Evolutionary conservation across 148 eudicot genomes (phyloP).

Genomic region (Tetragonia tetragonoides): DNA sequence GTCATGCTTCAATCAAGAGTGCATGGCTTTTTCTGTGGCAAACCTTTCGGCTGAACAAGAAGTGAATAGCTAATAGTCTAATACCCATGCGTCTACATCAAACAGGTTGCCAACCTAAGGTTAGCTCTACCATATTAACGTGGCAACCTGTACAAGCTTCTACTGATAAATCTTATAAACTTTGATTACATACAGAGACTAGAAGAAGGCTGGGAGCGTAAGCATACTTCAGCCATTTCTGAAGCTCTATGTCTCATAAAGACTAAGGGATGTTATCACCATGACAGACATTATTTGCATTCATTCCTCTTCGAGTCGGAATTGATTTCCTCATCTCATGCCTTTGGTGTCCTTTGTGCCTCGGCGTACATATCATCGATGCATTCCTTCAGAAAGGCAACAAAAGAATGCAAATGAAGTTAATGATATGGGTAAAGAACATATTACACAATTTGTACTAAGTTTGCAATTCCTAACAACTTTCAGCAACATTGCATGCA

Average conservation of each 20-base stretch:
- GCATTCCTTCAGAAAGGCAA: constrained; percentile 37
- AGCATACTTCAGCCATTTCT: neutral
- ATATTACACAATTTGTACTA: neutral
- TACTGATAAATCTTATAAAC: neutral
- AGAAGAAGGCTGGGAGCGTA: neutral
- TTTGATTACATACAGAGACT: constrained; percentile 8
- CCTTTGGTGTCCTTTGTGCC: constrained; percentile 53
- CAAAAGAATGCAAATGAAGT: neutral
- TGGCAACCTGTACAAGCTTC: neutral
- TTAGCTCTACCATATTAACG: too few relatives aligned
- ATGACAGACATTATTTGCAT: neutral
- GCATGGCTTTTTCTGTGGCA: too few relatives aligned
- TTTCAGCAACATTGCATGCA: neutral
- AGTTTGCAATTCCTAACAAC: neutral
- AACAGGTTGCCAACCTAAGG: too few relatives aligned
- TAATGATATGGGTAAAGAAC: neutral
- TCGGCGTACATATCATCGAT: constrained; percentile 64
- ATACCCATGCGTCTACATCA: too few relatives aligned
- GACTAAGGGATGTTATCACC: neutral
- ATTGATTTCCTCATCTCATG: constrained; percentile 9
- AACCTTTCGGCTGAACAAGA: too few relatives aligned
- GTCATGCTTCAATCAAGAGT: too few relatives aligned
- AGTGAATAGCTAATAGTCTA: too few relatives aligned
- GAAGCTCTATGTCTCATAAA: neutral
- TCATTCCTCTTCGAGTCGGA: neutral